These are phyloP conservation scores for Trichosporon faecale DNA, from an alignment of 1,284 basidiomycete species.

Conservation along the genomic window DNA sequence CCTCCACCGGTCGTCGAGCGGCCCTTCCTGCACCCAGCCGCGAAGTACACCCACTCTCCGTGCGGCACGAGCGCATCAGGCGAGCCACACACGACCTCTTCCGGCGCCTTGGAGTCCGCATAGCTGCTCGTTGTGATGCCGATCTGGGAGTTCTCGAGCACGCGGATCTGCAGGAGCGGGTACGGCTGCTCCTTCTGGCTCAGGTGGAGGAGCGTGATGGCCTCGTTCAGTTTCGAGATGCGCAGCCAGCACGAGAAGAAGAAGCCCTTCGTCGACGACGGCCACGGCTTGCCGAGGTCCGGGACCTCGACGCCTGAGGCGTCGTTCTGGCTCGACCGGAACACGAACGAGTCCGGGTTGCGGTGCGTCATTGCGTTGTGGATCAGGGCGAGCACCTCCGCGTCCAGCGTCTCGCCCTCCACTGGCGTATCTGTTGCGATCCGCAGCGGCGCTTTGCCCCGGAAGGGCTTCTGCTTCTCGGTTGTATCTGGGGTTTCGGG, in stretches of 20 bases:
- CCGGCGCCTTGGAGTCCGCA: constrained; percentile 17
- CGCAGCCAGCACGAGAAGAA: constrained; percentile 48
- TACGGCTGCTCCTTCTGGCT: constrained; percentile 25
- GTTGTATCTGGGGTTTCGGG: constrained; percentile 8
- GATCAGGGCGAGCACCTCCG: constrained; percentile 46
- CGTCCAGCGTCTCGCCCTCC: constrained; percentile 29
- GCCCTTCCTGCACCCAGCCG: constrained; percentile 40
- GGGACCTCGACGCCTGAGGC: constrained; percentile 39
- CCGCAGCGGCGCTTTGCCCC: constrained; percentile 11
- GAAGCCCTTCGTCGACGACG: constrained; percentile 42
- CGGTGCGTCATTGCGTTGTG: constrained; percentile 41
- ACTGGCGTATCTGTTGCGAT: not conserved
- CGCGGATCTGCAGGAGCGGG: constrained; percentile 42
- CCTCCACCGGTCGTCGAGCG: constrained; percentile 21
- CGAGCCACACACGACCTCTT: constrained; percentile 44
- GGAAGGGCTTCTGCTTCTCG: not conserved
- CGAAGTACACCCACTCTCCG: constrained; percentile 49
- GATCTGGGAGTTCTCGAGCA: constrained; percentile 51
- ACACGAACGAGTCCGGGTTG: constrained; percentile 45
- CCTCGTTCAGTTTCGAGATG: constrained; percentile 43
- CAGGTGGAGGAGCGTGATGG: constrained; percentile 46
- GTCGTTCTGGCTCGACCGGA: constrained; percentile 31
- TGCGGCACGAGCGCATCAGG: constrained; percentile 49
- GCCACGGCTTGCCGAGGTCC: constrained; percentile 44
- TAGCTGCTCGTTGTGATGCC: constrained; percentile 32